Base-by-base conservation (phyloP, 495 filamentous ascomycete species). In the Parmelia sp. region DNA sequence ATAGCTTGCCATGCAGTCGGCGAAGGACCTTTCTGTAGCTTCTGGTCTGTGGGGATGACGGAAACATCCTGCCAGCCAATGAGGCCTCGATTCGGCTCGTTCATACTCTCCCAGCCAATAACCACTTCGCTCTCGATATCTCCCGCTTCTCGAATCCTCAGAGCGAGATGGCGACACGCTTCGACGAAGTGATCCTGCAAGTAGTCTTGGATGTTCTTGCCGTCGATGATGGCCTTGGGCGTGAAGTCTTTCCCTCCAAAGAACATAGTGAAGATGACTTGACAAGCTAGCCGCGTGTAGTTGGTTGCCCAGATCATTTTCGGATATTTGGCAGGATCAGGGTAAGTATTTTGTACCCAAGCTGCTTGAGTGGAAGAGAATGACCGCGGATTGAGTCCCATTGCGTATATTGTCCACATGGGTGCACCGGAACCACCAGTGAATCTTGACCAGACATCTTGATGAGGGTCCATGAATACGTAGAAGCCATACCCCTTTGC, bases 281-380 rank as follows among this genome's bases (percentile, higher is more conserved):
- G 90, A 60, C 90, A 90, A 9, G 88, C 91, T 33, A 96, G 79
- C 47, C 95, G 86, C 56, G 84, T 88, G 70, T 98, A 98, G 70
- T 98, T 97, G 29, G 94, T 98, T 56, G 92, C 90, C 94, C 94
- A 98, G 27, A 96, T 91, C 94, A 98, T 98, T 76, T 97, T 97
- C 5, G 94, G 95, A 71, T 94, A 98, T 4, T 86, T 81, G 7
- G 85, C 85, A 23, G 92, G 90, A 42, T 96, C 82, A n/a, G 91
- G 87, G 69, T 89, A 96, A 0, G 89, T 93, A 70, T 97, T 98
- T 53, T 98, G 94, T 31, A 98, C 93, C 51, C 96, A 80, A 27
- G 95, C 91, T 4, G 92, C 95, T 74, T 96, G 89, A 21, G 93
- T 98, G 31, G 84, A 86, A 53, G 86, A 85, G 70, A 98, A 97